Conservation (phyloP, 495 filamentous ascomycete genomes). For the Aspergillus wentii region DNA sequence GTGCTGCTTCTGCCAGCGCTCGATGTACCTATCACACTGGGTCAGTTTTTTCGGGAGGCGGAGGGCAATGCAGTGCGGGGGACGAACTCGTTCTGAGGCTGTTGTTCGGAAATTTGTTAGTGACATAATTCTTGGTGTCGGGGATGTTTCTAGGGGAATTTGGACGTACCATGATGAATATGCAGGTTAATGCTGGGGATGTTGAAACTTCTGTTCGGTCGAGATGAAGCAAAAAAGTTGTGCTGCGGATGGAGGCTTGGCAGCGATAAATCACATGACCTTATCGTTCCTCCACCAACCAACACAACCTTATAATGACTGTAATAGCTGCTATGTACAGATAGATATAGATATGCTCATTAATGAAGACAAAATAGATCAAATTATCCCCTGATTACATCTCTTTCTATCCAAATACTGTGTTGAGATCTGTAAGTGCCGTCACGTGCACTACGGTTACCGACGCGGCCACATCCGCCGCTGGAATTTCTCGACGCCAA, state of each 20-base stretch:
- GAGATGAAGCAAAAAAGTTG: constrained; percentile 30
- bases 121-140: constrained; percentile 1
- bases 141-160: no score
- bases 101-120: constrained; percentile 9
- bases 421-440: no score
- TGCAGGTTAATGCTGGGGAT: constrained; percentile 1
- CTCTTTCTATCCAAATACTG: constrained; percentile 15
- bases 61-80: constrained; percentile 13
- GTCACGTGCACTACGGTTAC: constrained; percentile 19
- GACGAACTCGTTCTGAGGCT: constrained; percentile 81
- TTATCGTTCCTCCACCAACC: constrained; percentile 8
- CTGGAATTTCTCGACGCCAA: constrained; percentile 23
- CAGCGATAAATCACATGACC: constrained; percentile 19
- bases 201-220: constrained; percentile 10
- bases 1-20: constrained; percentile 78
- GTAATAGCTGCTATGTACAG: no score
- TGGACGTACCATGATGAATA: constrained; percentile 34
- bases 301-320: no score
- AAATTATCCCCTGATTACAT: background rate
- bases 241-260: constrained; percentile 21
- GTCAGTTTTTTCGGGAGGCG: constrained; percentile 12
- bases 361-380: background rate
- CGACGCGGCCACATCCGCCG: constrained; percentile 21
- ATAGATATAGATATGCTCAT: no score
- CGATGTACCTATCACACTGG: constrained; percentile 70